Evolutionary conservation across 2,329 filamentous ascomycete genomes (phyloP).

Genomic region (Falciphora oryzae): DNA sequence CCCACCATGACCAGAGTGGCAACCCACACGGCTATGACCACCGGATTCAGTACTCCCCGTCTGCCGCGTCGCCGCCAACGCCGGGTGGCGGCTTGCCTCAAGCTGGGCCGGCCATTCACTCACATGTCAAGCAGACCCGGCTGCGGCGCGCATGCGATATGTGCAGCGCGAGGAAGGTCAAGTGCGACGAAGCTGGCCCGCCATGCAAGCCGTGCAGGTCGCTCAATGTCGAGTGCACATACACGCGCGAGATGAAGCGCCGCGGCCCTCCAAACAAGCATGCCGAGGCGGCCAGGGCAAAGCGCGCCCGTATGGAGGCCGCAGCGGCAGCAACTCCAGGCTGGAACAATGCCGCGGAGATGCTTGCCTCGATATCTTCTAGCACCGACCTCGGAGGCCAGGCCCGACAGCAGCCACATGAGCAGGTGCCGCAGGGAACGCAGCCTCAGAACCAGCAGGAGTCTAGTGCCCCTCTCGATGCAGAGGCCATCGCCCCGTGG

Average conservation of each 20-base stretch:
- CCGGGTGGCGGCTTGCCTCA: not conserved
- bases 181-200: slow-evolving; percentile 52
- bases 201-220: slow-evolving; percentile 52
- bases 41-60: slow-evolving; percentile 2
- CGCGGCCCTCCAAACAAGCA: slow-evolving; percentile 56
- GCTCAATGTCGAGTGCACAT: slow-evolving; percentile 53
- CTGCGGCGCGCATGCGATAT: slow-evolving; percentile 55
- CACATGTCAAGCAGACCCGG: slow-evolving; percentile 35
- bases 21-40: not conserved
- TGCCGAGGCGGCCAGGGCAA: slow-evolving; percentile 50
- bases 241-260: slow-evolving; percentile 50
- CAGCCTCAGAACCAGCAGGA: slow-evolving; percentile 17
- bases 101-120: not conserved
- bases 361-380: not conserved
- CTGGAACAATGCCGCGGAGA: slow-evolving; percentile 5
- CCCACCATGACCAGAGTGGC: slow-evolving; percentile 1
- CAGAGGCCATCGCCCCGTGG: slow-evolving; percentile 67
- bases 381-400: not conserved
- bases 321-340: slow-evolving; percentile 6
- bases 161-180: slow-evolving; percentile 57
- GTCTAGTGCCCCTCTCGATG: slow-evolving; percentile 35
- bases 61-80: not conserved
- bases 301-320: slow-evolving; percentile 36
- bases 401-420: not conserved
- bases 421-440: slow-evolving; percentile 13